These are phyloP conservation scores for Fusarium setosum DNA, from an alignment of 2,329 filamentous ascomycete species.

Conservation along the genomic window DNA sequence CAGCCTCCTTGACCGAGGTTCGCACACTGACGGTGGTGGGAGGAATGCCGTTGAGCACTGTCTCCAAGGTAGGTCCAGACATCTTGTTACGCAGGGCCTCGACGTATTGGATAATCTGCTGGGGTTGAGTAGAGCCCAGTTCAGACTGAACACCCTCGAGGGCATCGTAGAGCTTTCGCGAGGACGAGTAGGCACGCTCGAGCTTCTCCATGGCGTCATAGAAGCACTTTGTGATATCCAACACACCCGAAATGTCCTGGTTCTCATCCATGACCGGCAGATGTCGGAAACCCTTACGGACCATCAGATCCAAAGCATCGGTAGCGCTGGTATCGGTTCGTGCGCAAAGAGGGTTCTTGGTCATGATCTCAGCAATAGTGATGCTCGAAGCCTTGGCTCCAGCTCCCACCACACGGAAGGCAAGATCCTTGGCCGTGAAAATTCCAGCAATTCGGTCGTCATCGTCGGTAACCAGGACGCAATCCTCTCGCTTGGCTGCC, in stretches of 20 bases:
- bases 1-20: constrained; percentile 96
- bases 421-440: constrained; percentile 98
- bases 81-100: constrained; percentile 95
- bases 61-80: constrained; percentile 96
- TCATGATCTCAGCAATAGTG: constrained; percentile 99
- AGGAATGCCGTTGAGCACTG: constrained; percentile 89
- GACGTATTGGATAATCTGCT: constrained; percentile 99
- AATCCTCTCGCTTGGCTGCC: constrained; percentile 98
- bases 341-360: constrained; percentile 97
- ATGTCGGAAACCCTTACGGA: constrained; percentile 97
- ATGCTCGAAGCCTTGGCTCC: constrained; percentile 90
- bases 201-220: constrained; percentile 99
- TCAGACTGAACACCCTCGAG: constrained; percentile 98
- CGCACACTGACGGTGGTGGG: constrained; percentile 95
- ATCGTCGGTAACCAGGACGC: constrained; percentile 96
- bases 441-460: constrained; percentile 98
- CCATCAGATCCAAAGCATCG: constrained; percentile 97
- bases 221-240: constrained; percentile 99
- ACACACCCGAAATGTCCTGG: constrained; percentile 96
- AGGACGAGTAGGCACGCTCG: constrained; percentile 96
- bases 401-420: constrained; percentile 93
- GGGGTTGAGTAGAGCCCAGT: constrained; percentile 92
- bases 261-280: constrained; percentile 99
- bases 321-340: constrained; percentile 98
- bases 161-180: constrained; percentile 97